These are phyloP conservation scores for Clarireedia hainanense DNA, from an alignment of 2,329 filamentous ascomycete genomes.

Conservation along the genomic window DNA sequence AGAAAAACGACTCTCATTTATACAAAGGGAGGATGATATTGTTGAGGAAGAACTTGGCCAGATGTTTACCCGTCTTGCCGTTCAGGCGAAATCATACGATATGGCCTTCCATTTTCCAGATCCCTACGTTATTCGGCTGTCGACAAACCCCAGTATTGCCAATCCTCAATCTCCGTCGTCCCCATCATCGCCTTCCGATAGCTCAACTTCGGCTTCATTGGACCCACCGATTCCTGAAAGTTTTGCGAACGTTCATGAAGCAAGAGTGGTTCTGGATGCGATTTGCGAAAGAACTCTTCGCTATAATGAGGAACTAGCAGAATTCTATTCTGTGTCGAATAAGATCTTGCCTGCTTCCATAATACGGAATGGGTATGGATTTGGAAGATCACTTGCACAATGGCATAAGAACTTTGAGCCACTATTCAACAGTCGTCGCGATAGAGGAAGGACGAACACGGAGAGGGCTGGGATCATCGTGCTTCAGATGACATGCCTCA, in stretches of 20 bases:
- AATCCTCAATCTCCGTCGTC: conserved; percentile 18
- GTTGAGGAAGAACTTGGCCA: conserved; percentile 47
- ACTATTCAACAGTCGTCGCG: conserved; percentile 41
- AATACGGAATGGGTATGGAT: conserved; percentile 29
- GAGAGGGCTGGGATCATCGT: conserved; percentile 53
- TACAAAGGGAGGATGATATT: conserved; percentile 16
- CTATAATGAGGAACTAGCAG: conserved; percentile 49
- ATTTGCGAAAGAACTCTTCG: conserved; percentile 49
- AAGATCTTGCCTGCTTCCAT: conserved; percentile 36
- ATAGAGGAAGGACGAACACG: conserved; percentile 39
- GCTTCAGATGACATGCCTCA: conserved; percentile 55
- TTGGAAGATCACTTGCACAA: conserved; percentile 42
- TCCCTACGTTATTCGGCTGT: conserved; percentile 50
- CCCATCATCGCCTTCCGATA: conserved; percentile 24
- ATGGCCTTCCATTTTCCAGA: conserved; percentile 61
- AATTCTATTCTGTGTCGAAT: conserved; percentile 35
- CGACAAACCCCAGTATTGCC: conserved; percentile 27
- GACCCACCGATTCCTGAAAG: conserved; percentile 19
- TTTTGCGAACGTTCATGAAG: conserved; percentile 46
- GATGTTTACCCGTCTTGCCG: conserved; percentile 55
- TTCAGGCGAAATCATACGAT: conserved; percentile 60
- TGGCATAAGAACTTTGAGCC: conserved; percentile 51
- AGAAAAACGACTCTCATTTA: conserved; percentile 33
- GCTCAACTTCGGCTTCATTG: conserved; percentile 14
- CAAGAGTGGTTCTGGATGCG: conserved; percentile 47